Evolutionary conservation across 805 yeast species (phyloP).

Genomic region (Brettanomyces naardenensis): DNA sequence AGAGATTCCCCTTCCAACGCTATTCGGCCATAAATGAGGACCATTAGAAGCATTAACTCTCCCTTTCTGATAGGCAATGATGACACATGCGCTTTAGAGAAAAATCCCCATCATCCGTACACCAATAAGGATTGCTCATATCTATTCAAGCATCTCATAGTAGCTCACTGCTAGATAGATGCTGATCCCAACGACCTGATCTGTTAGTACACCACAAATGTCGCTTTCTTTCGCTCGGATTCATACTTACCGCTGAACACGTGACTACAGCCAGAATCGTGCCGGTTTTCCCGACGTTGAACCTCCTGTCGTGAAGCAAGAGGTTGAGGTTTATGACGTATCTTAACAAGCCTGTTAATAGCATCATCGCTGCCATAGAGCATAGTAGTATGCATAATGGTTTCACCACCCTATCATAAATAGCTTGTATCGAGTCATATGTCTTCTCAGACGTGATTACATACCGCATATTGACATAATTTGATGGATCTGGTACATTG

Average conservation of each 20-base stretch:
- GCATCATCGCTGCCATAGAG: background rate
- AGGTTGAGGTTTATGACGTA: slow-evolving; percentile 14
- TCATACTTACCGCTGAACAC: background rate
- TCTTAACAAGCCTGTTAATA: slow-evolving; percentile 7
- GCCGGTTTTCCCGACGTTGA: slow-evolving; percentile 12
- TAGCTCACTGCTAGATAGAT: too few relatives aligned
- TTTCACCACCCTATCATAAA: background rate
- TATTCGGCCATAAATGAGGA: too few relatives aligned
- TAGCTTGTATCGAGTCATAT: background rate
- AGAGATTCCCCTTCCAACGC: too few relatives aligned
- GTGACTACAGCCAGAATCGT: background rate
- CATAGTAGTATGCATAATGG: background rate
- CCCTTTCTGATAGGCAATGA: too few relatives aligned
- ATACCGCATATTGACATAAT: background rate
- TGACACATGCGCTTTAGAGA: too few relatives aligned
- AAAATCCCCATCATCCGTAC: too few relatives aligned
- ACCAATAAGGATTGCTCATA: too few relatives aligned
- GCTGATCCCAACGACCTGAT: too few relatives aligned
- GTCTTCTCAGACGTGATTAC: background rate
- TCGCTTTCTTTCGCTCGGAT: too few relatives aligned
- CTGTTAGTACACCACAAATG: too few relatives aligned
- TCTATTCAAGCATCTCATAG: too few relatives aligned
- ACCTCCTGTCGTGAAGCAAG: slow-evolving; percentile 9
- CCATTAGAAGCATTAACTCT: too few relatives aligned
- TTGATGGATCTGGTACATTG: background rate